These are phyloP conservation scores for Schizonepeta tenuifolia DNA, from an alignment of 257 asterid genomes.

Conservation along the genomic window DNA sequence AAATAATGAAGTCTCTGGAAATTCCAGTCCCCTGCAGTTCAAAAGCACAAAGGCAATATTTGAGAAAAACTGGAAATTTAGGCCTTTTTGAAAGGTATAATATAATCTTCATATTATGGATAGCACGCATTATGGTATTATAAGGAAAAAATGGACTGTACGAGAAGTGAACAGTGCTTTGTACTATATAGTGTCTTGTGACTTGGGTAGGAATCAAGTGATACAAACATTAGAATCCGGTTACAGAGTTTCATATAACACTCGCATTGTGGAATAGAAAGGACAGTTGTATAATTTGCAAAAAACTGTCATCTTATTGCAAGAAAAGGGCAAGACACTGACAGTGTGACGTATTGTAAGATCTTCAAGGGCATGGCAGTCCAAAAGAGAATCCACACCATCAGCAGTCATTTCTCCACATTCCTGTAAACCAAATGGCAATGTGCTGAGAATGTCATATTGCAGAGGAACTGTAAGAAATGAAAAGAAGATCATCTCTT, in stretches of 20 bases:
- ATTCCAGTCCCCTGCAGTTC: constrained; percentile 72
- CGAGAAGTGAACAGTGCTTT: not conserved
- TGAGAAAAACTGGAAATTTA: not conserved
- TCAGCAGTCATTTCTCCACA: constrained; percentile 73
- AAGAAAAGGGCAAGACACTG: constrained; percentile 41
- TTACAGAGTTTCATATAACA: constrained; percentile 8
- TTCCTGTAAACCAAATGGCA: constrained; percentile 57
- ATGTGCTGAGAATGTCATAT: constrained; percentile 22
- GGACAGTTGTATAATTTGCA: not conserved
- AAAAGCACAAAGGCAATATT: not conserved
- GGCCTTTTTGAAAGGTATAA: not conserved
- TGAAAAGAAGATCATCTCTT: constrained; percentile 12
- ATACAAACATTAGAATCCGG: constrained; percentile 11
- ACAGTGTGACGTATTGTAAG: constrained; percentile 72
- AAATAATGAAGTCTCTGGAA: constrained; percentile 52
- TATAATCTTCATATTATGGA: not conserved
- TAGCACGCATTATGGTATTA: constrained; percentile 8
- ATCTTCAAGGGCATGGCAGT: constrained; percentile 88
- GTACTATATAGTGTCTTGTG: not conserved
- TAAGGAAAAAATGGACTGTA: too few species aligned
- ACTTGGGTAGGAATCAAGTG: not conserved
- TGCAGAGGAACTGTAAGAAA: constrained; percentile 10
- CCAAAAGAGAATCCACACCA: constrained; percentile 67
- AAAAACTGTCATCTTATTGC: not conserved
- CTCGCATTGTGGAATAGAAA: not conserved